Conservation (phyloP, 768 basidiomycete genomes). For the Agaricus blazei region DNA sequence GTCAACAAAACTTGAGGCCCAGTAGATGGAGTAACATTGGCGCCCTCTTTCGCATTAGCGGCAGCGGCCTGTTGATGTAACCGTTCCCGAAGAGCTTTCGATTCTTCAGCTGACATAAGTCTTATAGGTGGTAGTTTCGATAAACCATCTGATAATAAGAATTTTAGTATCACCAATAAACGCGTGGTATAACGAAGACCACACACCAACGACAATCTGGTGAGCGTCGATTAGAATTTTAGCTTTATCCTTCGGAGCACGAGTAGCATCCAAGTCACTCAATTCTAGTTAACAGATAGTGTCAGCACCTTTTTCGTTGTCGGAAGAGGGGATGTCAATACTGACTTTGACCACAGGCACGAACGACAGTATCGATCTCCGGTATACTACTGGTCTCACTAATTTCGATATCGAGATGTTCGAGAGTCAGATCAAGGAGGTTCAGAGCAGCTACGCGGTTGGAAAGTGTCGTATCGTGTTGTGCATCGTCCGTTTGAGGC, state of each 20-base stretch:
- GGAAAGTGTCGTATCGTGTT: slow-evolving; percentile 87
- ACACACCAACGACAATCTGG: slow-evolving; percentile 78
- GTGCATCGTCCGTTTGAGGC: slow-evolving; percentile 58
- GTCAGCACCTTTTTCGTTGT: not conserved
- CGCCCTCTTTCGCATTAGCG: not conserved
- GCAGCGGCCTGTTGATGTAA: slow-evolving; percentile 6
- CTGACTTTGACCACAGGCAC: slow-evolving; percentile 45
- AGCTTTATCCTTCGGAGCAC: slow-evolving; percentile 73
- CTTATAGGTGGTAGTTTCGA: slow-evolving; percentile 68
- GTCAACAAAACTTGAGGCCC: not conserved
- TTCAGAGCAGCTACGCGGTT: slow-evolving; percentile 89
- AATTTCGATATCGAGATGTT: slow-evolving; percentile 86
- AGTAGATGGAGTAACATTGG: not conserved
- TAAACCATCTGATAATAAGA: slow-evolving; percentile 54
- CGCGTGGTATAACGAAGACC: not conserved
- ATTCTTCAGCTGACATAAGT: slow-evolving; percentile 53
- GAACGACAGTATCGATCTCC: slow-evolving; percentile 36
- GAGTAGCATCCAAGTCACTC: slow-evolving; percentile 33
- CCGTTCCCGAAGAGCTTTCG: slow-evolving; percentile 20
- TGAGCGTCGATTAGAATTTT: slow-evolving; percentile 79
- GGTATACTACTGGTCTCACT: slow-evolving; percentile 35
- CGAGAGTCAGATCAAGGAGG: slow-evolving; percentile 81
- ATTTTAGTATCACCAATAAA: not conserved
- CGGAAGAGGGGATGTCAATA: not conserved
- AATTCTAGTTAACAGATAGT: slow-evolving; percentile 19